Percentiles rank a stretch among this genome's conserved stretches.
Evolutionary conservation across 768 basidiomycete genomes (phyloP).

Genomic region (Boletales sp.): DNA sequence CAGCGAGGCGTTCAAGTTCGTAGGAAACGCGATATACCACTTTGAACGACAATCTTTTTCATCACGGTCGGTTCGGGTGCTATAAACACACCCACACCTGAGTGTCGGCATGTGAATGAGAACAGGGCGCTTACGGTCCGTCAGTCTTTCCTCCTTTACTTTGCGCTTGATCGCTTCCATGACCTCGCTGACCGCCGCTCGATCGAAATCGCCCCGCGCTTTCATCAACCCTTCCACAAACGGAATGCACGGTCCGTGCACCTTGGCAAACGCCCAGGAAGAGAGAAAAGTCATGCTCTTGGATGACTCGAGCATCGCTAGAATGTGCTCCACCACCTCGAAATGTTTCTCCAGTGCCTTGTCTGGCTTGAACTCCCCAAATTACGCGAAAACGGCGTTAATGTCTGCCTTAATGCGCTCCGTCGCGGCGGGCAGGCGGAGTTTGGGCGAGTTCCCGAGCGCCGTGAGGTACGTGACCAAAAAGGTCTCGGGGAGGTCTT

Average conservation of each 20-base stretch:
- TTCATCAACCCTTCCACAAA: slow-evolving; percentile 92
- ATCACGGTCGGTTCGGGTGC: slow-evolving; percentile 84
- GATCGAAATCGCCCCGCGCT: slow-evolving; percentile 85
- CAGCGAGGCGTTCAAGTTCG: slow-evolving; percentile 31
- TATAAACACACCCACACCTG: slow-evolving; percentile 24
- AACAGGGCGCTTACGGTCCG: slow-evolving; percentile 61
- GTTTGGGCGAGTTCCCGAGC: slow-evolving; percentile 76
- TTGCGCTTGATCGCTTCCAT: slow-evolving; percentile 93
- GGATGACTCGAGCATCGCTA: slow-evolving; percentile 79
- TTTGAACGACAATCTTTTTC: slow-evolving; percentile 83
- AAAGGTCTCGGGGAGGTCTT: slow-evolving; percentile 89
- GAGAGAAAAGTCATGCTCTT: slow-evolving; percentile 89
- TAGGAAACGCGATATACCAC: slow-evolving; percentile 72
- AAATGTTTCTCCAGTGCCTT: slow-evolving; percentile 82
- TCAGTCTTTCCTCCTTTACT: slow-evolving; percentile 82
- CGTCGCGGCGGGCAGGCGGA: slow-evolving; percentile 82
- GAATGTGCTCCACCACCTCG: slow-evolving; percentile 80
- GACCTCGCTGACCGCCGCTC: slow-evolving; percentile 82
- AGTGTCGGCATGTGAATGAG: neutral
- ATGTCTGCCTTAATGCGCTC: slow-evolving; percentile 83
- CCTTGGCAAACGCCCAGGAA: slow-evolving; percentile 90
- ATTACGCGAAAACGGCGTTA: slow-evolving; percentile 72
- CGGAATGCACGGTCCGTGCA: slow-evolving; percentile 86
- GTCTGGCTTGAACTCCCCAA: slow-evolving; percentile 69
- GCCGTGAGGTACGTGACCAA: slow-evolving; percentile 88